Conservation (phyloP, 2,329 filamentous ascomycete genomes). For the Metarhizium guizhouense region DNA sequence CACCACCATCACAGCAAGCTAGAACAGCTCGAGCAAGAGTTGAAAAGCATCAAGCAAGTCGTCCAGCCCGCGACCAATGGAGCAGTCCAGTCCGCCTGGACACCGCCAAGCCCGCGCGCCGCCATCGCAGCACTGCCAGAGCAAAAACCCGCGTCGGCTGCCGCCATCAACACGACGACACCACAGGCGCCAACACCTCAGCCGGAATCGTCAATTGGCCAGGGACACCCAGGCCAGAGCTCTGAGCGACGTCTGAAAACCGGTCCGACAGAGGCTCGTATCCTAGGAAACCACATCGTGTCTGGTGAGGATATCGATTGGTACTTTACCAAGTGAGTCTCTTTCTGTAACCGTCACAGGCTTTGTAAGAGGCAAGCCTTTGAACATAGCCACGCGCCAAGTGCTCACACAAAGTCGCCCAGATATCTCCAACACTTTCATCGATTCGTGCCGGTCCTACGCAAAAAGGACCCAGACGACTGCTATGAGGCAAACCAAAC, state of each 20-base stretch:
- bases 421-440: constrained; percentile 46
- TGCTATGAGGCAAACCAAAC: constrained; percentile 38
- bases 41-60: constrained; percentile 45
- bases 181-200: constrained; percentile 16
- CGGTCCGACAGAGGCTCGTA: constrained; percentile 28
- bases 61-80: constrained; percentile 22
- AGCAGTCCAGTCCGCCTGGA: constrained; percentile 13
- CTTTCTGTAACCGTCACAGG: background rate
- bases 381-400: too few relatives aligned
- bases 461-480: constrained; percentile 39
- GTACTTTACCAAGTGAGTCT: constrained; percentile 42
- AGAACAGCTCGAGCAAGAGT: constrained; percentile 44
- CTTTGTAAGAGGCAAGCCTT: too few relatives aligned
- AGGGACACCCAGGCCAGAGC: constrained; percentile 8
- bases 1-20: constrained; percentile 34
- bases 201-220: constrained; percentile 13
- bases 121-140: constrained; percentile 16
- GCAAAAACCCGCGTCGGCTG: constrained; percentile 6
- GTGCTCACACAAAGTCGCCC: too few relatives aligned
- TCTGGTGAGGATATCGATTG: constrained; percentile 44
- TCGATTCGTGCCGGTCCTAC: constrained; percentile 42
- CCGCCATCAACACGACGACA: constrained; percentile 6
- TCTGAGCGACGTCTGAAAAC: constrained; percentile 12
- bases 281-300: constrained; percentile 37
- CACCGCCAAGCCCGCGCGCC: constrained; percentile 19